Base-by-base conservation (phyloP, 2,329 filamentous ascomycete genomes). In the Neospermospora avenae region DNA sequence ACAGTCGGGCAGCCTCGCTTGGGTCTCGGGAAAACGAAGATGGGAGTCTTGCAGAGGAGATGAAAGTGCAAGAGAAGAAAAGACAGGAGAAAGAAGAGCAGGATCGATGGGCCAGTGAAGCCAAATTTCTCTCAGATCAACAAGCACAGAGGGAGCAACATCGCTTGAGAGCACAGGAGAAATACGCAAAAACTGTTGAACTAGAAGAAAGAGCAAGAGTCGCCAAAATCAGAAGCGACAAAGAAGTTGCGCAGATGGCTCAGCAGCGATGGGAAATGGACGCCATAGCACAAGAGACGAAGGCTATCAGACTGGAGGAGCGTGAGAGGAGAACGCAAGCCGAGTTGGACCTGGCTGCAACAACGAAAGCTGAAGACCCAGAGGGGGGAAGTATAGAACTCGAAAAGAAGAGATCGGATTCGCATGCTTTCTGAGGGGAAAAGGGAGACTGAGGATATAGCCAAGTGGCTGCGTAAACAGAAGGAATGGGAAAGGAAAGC, bases 121-220 rank as follows among this genome's bases (percentile, higher is more conserved):
- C 62, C 45, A 53, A 34, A 37, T 24, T 54, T 20, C 25, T 63
- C 8, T 59, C 60, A 31, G 54, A 57, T 7, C 14, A 57, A 18
- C 57, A 54, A 55, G 63, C 58, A 4, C 28, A 42, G 20, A 54
- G 61, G 22, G 59, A 60, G 8, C 24, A 61, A 31, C 13, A 45
- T 25, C 52, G 55, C 16, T 18, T 61, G 2, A 16, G 52, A 39
- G 25, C 42, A 16, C 58, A 62, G 37, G 56, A 63, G 46, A 46
- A 44, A 13, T 55, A 57, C 49, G 49, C 59, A 1, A 54, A 48
- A 35, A 45, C 45, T 18, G 16, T 60, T 16, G 45, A 58, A 22
- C n/a, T 25, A 14, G 46, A 58, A 35, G 53, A 55, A 48, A 52
- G 34, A 28, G 44, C 48, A 22, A 42, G 51, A 25, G 56, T 37